Evolutionary conservation across 1,284 basidiomycete species (phyloP).

Genomic region (Phenoliferia sp.): DNA sequence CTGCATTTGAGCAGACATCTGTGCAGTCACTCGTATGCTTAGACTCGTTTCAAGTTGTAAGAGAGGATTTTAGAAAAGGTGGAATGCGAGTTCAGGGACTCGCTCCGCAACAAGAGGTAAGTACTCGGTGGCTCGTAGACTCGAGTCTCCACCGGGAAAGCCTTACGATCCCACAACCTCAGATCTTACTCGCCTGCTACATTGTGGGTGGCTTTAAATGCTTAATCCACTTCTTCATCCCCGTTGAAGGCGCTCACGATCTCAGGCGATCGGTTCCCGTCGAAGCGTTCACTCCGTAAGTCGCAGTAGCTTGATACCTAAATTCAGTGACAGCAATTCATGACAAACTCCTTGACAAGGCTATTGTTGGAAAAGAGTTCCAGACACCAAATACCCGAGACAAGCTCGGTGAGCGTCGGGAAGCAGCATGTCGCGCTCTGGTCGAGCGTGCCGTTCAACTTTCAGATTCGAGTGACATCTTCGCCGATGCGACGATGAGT

Average conservation of each 20-base stretch:
- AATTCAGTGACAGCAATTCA: no score
- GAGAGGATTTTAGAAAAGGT: neutral
- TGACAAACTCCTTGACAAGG: neutral
- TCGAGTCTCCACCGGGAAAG: neutral
- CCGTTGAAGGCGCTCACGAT: no score
- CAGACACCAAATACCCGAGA: neutral
- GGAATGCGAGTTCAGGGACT: neutral
- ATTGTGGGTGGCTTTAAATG: neutral
- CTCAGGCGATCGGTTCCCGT: neutral
- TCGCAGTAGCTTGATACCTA: no score
- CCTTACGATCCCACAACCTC: neutral
- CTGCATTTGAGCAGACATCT: neutral
- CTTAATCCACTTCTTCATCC: no score
- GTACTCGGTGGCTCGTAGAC: neutral
- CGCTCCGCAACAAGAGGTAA: neutral
- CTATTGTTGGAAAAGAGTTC: neutral
- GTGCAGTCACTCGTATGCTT: neutral
- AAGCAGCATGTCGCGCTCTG: neutral
- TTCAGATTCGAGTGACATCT: neutral
- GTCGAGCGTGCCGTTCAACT: neutral
- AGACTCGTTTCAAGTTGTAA: neutral
- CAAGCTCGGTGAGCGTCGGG: neutral
- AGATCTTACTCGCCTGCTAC: neutral
- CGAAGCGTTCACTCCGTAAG: neutral
- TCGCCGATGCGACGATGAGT: neutral